Evolutionary conservation across 495 filamentous ascomycete genomes (phyloP).

Genomic region (Neurospora intermedia): DNA sequence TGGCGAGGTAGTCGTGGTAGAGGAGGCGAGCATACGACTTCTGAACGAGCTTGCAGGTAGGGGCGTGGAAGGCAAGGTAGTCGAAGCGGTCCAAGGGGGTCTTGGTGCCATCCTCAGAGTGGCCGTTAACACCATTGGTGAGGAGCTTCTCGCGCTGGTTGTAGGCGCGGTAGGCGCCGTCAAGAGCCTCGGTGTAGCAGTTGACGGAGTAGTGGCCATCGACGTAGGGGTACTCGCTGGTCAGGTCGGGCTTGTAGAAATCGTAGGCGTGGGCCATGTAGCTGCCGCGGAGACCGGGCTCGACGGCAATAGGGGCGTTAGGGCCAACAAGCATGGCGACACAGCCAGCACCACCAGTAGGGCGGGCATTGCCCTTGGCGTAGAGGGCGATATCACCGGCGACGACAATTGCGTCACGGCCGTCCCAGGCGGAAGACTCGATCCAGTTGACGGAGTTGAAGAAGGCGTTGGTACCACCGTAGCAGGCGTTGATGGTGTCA

Average conservation of each 20-base stretch:
- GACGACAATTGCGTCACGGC: slow-evolving; percentile 85
- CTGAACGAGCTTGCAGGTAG: slow-evolving; percentile 93
- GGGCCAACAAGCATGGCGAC: slow-evolving; percentile 93
- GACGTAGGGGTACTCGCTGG: slow-evolving; percentile 94
- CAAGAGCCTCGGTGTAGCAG: slow-evolving; percentile 94
- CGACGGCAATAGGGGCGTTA: slow-evolving; percentile 81
- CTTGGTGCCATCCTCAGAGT: slow-evolving; percentile 41
- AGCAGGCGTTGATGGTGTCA: slow-evolving; percentile 95
- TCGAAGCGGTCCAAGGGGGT: slow-evolving; percentile 86
- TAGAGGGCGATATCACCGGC: slow-evolving; percentile 97
- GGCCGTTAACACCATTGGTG: slow-evolving; percentile 42
- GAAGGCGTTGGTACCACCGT: slow-evolving; percentile 93
- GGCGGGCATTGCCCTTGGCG: slow-evolving; percentile 88
- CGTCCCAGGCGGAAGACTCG: slow-evolving; percentile 97
- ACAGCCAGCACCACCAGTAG: slow-evolving; percentile 89
- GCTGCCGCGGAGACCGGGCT: slow-evolving; percentile 81
- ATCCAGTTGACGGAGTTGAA: slow-evolving; percentile 98
- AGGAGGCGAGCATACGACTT: slow-evolving; percentile 93
- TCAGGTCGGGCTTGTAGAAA: slow-evolving; percentile 98
- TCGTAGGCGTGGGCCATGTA: slow-evolving; percentile 97
- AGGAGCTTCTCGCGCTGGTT: slow-evolving; percentile 68
- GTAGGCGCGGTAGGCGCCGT: slow-evolving; percentile 93
- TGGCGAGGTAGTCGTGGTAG: slow-evolving; percentile 88
- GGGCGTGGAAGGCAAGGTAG: slow-evolving; percentile 90
- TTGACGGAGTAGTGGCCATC: slow-evolving; percentile 91